Percentiles rank a stretch among this genome's conserved stretches.
phyloP scores from a whole-genome alignment of 2,329 filamentous ascomycete genomes.

The Fonsecaea monophora region DNA sequence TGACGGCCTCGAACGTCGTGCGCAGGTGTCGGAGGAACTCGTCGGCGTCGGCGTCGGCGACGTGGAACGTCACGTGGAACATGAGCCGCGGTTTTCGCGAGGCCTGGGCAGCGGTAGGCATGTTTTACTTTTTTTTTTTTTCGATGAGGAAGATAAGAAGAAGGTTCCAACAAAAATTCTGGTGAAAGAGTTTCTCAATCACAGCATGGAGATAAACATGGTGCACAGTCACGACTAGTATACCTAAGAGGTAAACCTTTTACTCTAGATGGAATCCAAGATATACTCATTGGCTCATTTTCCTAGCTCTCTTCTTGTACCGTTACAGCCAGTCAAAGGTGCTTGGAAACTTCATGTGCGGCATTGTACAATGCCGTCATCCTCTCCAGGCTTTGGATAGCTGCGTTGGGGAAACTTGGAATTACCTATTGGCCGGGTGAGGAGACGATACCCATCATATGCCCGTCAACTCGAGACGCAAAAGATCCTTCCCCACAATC shows the following conservation, averaged over 20 bases:
- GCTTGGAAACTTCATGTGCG: neutral
- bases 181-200: no score
- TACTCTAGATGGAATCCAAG: neutral
- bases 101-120: neutral
- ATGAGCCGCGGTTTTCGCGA: neutral
- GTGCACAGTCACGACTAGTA: no score
- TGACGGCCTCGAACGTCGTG: neutral
- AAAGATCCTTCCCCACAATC: conserved; percentile 37
- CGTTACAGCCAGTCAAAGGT: neutral
- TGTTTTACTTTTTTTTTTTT: neutral
- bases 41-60: neutral
- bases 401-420: neutral
- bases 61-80: neutral
- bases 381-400: neutral
- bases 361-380: neutral
- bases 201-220: no score
- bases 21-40: neutral
- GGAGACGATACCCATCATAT: neutral
- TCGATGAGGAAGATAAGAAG: neutral
- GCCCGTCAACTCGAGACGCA: neutral
- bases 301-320: neutral
- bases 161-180: no score
- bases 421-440: neutral
- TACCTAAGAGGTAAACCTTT: neutral
- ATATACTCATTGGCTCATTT: neutral